Evolutionary conservation across 768 basidiomycete species (phyloP).

Genomic region (Podaxis mareebaensis): DNA sequence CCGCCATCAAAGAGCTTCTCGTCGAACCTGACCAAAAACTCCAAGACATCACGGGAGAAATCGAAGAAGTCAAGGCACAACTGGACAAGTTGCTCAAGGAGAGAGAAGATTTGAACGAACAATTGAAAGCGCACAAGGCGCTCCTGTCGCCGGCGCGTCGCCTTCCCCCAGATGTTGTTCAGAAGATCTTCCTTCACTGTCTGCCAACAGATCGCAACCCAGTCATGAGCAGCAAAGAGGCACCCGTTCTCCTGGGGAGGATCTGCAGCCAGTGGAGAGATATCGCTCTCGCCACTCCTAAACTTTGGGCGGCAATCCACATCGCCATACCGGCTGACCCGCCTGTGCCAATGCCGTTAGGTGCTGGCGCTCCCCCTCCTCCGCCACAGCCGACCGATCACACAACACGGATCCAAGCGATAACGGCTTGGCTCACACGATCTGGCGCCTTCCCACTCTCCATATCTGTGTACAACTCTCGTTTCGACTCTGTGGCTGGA

Average conservation of each 20-base stretch:
- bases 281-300: slow-evolving; percentile 18
- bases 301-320: slow-evolving; percentile 23
- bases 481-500: slow-evolving; percentile 13
- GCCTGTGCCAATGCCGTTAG: neutral
- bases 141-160: slow-evolving; percentile 22
- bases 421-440: slow-evolving; percentile 16
- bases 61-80: slow-evolving; percentile 6
- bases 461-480: slow-evolving; percentile 15
- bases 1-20: slow-evolving; percentile 11
- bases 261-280: slow-evolving; percentile 24
- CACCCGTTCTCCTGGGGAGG: slow-evolving; percentile 21
- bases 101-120: slow-evolving; percentile 3
- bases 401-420: neutral
- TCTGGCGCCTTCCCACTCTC: slow-evolving; percentile 17
- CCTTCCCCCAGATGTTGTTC: slow-evolving; percentile 21
- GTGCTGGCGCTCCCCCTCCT: neutral
- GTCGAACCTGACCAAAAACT: slow-evolving; percentile 14
- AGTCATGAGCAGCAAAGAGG: slow-evolving; percentile 20
- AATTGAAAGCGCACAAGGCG: slow-evolving; percentile 13
- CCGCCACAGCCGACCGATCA: neutral
- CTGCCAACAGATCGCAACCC: slow-evolving; percentile 24
- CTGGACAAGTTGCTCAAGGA: slow-evolving; percentile 9
- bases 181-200: slow-evolving; percentile 22
- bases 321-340: slow-evolving; percentile 21
- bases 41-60: slow-evolving; percentile 10